Conservation (phyloP, 2,329 filamentous ascomycete genomes). For the Diaporthe sp. region DNA sequence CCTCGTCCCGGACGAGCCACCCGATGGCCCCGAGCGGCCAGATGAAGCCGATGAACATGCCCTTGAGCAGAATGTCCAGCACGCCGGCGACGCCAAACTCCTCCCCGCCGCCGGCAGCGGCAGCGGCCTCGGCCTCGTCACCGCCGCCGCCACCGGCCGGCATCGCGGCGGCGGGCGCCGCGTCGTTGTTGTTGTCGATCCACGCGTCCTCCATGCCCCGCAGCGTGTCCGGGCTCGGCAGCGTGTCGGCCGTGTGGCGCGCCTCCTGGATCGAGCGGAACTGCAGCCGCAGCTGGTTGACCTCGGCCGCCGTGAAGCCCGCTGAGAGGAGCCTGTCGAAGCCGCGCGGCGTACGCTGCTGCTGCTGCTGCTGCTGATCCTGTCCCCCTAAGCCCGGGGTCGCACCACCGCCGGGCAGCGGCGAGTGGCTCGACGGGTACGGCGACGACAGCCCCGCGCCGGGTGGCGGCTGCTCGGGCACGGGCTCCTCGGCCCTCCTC, state of each 20-base stretch:
- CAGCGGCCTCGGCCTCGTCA: conserved; percentile 54
- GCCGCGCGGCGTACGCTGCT: conserved; percentile 75
- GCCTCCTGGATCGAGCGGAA: conserved; percentile 88
- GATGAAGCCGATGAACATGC: conserved; percentile 93
- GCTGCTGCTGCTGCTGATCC: conserved; percentile 37
- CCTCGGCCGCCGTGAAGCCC: conserved; percentile 86
- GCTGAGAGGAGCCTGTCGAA: conserved; percentile 88
- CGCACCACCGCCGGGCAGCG: neutral
- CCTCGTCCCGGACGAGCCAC: conserved; percentile 89
- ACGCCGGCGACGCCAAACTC: conserved; percentile 65
- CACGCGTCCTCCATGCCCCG: conserved; percentile 88
- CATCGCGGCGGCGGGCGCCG: conserved; percentile 55
- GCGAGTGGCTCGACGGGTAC: conserved; percentile 36
- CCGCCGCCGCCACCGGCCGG: conserved; percentile 51
- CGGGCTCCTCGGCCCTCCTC: conserved; percentile 56
- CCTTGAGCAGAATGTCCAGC: conserved; percentile 88
- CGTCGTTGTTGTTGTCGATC: conserved; percentile 78
- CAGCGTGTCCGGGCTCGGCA: conserved; percentile 84
- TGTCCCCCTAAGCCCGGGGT: neutral
- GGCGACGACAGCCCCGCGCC: conserved; percentile 46
- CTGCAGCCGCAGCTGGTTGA: conserved; percentile 87
- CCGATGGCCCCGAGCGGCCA: conserved; percentile 90
- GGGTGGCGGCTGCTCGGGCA: conserved; percentile 64
- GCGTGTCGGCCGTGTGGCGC: conserved; percentile 87
- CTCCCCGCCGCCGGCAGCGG: conserved; percentile 66